phyloP scores from a whole-genome alignment of 352 stramenopile species.

The Phytopythium sindhum region DNA sequence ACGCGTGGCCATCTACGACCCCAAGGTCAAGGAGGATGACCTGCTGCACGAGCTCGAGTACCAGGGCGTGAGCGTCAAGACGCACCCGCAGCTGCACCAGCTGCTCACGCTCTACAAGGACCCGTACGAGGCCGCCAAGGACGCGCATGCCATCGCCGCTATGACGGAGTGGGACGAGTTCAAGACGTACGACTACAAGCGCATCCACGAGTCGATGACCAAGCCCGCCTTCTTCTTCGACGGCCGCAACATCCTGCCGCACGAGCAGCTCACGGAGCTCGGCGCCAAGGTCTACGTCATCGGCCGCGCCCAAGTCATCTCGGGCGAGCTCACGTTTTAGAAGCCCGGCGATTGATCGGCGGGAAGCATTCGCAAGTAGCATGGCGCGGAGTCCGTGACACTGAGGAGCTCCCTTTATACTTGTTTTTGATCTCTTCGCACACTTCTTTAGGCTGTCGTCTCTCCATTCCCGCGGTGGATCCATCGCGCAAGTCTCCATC shows the following conservation, averaged over 20 bases:
- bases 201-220: conserved; percentile 95
- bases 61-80: conserved; percentile 89
- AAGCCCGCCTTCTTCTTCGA: conserved; percentile 99
- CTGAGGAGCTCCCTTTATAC: neutral
- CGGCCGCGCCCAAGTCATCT: conserved; percentile 78
- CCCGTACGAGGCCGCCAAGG: conserved; percentile 91
- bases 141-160: conserved; percentile 91
- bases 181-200: conserved; percentile 96
- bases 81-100: conserved; percentile 87
- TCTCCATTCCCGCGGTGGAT: neutral
- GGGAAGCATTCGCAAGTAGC: neutral
- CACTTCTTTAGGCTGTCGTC: neutral
- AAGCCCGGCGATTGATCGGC: neutral
- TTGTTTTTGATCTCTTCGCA: neutral
- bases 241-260: conserved; percentile 96
- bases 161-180: conserved; percentile 99
- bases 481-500: neutral
- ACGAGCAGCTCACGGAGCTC: conserved; percentile 91
- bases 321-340: conserved; percentile 63
- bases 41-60: conserved; percentile 78
- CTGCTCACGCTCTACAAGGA: conserved; percentile 72
- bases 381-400: neutral
- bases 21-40: conserved; percentile 97
- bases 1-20: conserved; percentile 97
- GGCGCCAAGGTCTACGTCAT: conserved; percentile 99